Percentiles rank a stretch among this genome's conserved stretches.
Evolutionary conservation across 1,139 yeast species (phyloP).

Genomic region (Wickerhamiella infanticola): DNA sequence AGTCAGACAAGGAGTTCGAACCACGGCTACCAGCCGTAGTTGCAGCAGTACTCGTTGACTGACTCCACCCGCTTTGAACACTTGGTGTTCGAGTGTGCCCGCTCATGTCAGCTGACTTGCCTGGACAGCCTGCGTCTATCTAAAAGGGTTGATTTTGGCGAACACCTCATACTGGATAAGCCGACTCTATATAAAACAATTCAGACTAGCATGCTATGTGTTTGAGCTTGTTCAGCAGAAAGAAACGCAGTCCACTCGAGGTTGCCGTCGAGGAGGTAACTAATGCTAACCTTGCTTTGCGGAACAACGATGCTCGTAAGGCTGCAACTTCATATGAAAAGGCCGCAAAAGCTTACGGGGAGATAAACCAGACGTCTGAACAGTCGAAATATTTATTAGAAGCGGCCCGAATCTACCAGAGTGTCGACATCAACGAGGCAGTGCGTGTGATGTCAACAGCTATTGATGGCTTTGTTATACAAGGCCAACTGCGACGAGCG

Average conservation of each 20-base stretch:
- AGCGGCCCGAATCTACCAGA: neutral
- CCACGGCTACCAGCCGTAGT: neutral
- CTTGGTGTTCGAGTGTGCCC: conserved; percentile 1
- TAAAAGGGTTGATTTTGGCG: too few relatives aligned
- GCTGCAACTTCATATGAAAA: neutral
- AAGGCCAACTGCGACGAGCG: neutral
- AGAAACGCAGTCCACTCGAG: neutral
- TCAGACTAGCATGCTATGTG: too few relatives aligned
- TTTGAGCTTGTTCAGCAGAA: too few relatives aligned
- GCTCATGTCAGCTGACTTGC: neutral
- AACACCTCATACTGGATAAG: too few relatives aligned
- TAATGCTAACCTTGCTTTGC: neutral
- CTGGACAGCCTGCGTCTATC: too few relatives aligned
- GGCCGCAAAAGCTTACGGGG: neutral
- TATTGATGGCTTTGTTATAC: neutral
- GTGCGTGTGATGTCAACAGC: neutral
- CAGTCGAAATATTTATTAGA: neutral
- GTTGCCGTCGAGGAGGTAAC: neutral
- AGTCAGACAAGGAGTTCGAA: conserved; percentile 49
- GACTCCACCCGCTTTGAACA: neutral
- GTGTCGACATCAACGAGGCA: neutral
- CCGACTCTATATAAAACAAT: too few relatives aligned
- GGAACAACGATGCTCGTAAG: neutral
- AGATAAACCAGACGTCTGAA: neutral
- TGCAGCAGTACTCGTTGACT: neutral